Base-by-base conservation (phyloP, 495 filamentous ascomycete genomes). In the Staphylotrichum longicolle region DNA sequence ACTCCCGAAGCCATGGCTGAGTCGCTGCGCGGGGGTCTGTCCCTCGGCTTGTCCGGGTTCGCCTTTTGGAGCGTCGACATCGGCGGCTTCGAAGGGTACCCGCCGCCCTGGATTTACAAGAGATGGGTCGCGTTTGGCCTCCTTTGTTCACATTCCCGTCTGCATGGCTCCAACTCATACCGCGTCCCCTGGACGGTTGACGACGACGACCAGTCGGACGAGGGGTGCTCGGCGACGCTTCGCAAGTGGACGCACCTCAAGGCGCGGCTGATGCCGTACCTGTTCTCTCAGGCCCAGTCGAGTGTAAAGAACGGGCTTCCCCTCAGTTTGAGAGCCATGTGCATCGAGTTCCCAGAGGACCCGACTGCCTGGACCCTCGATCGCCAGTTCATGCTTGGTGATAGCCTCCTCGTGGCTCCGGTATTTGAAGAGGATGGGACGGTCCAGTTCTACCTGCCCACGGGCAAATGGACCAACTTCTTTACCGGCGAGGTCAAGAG, bases 91-190 rank as follows among this genome's bases (percentile, higher is more conserved):
- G 87, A 90, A 65, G 88, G 86, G 3, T 82, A 76, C 9, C 87
- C 87, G 8, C 78, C 82, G 6, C 82, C 86, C 0, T 84, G 84
- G 68, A 82, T 90, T 61, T 91, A 91, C 70, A 91, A 90, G 70
- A 83, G 88, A 40, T 91, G 87, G 87, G 86, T 90, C 7, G 86
- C 86, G 5, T 88, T 89, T 62, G 86, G 88, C 0, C 78, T 90
- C 0, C 69, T 91, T 12, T 88, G 84, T 64, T 83, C 82, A 0
- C 86, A 89, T 69, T 86, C 82, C 41, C 82, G 86, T 4, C 76
- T 91, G 4, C 87, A 89, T 70, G 87, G 87, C 1, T 81, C 78
- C 27, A 82, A 79, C 33, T 85, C 83, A 11, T 90, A 88, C 74
- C 85, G 86, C 33, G 86, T 89, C 9, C 87, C 87, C 32, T 90